Conservation (phyloP, 495 filamentous ascomycete genomes). For the Penicillium psychrofluorescens region DNA sequence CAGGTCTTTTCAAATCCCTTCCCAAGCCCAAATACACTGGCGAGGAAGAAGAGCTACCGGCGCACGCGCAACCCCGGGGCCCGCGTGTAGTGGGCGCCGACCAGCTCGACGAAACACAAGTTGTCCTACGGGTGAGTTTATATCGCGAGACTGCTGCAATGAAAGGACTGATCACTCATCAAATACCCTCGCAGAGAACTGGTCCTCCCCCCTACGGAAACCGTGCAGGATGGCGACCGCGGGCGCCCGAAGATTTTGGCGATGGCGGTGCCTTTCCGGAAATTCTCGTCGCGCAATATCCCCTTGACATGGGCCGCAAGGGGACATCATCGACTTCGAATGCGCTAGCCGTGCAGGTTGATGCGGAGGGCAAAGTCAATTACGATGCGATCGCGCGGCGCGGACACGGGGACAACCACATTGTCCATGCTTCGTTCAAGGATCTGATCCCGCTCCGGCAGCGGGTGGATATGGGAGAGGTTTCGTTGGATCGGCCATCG, state of each 20-base stretch:
- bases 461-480: constrained; percentile 86
- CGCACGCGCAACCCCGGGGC: constrained; percentile 65
- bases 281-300: constrained; percentile 89
- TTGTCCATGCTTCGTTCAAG: constrained; percentile 92
- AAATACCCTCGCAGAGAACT: constrained; percentile 46
- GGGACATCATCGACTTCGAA: constrained; percentile 63
- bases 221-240: constrained; percentile 80
- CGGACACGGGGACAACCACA: constrained; percentile 74
- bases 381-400: constrained; percentile 93
- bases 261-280: constrained; percentile 97
- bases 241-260: constrained; percentile 81
- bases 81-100: constrained; percentile 71
- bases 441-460: constrained; percentile 93
- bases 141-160: not conserved
- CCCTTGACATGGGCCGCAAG: constrained; percentile 88
- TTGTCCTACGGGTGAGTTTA: constrained; percentile 68
- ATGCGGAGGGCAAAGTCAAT: constrained; percentile 86
- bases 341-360: constrained; percentile 84
- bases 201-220: constrained; percentile 85
- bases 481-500: constrained; percentile 80
- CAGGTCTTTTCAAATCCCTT: constrained; percentile 72
- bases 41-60: constrained; percentile 73
- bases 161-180: not conserved
- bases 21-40: constrained; percentile 86
- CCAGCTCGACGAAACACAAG: constrained; percentile 75